Base-by-base conservation (phyloP, 2,329 filamentous ascomycete species). In the Talaromyces sp. region DNA sequence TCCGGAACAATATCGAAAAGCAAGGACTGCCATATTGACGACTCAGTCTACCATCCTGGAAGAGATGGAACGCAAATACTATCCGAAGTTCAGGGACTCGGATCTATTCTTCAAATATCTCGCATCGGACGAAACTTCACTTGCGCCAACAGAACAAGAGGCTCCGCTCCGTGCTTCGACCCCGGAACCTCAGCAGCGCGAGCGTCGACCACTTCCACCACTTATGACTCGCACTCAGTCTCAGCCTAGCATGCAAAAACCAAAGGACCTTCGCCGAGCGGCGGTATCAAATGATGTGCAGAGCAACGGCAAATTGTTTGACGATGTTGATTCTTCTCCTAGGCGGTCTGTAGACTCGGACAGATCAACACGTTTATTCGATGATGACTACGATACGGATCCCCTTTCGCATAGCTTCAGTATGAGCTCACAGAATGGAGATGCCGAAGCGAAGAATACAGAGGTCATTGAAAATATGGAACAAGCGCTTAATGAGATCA, bases 81-180 rank as follows among this genome's bases (percentile, higher is more conserved):
- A 95, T 68, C 88, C 90, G 19, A 87, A 86, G 22, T 99, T 99
- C 81, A 96, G 93, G 73, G 91, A 89, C 70, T 97, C 95, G 0
- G 95, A 98, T 73, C 79, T 99, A 0, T 99, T 93, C 75, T 98
- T 95, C 82, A 99, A 99, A 76, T 97, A 93, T 74, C 83, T 99
- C 1, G 92, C 94, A 8, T 91, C 94, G 13, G 92, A 96, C 72
- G 93, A 97, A 77, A 79, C 80, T 35, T 77, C 79, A 8, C 70
- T 71, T 5, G 78, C 79, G 35, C 76, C 79, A 6, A 70, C 72
- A 4, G 69, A 70, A 47, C 69, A 76, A 8, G 52, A 54, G 19
- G 67, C 68, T 27, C 64, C 71, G 27, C 61, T 67, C 24, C 70
- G 68, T 11, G 66, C 66, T 49, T 66, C 68, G 24, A 70, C 66